Conservation (phyloP, 352 stramenopile species). For the Phytophthora foliorum region DNA sequence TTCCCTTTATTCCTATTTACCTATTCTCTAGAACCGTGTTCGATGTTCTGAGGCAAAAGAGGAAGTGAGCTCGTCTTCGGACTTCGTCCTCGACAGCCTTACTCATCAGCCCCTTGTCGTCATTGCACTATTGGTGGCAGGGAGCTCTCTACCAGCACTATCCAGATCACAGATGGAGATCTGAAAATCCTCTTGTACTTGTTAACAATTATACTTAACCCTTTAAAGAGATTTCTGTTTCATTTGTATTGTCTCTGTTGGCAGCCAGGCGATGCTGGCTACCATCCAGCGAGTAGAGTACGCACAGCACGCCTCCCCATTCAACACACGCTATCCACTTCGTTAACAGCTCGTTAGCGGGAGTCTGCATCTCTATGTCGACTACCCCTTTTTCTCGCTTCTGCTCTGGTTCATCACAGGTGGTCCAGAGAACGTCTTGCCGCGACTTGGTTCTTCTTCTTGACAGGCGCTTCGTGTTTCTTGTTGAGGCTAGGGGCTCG, state of each 20-base stretch:
- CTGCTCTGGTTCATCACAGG: no score
- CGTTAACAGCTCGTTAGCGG: no score
- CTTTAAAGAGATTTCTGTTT: background rate
- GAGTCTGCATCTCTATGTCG: no score
- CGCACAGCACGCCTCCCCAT: background rate
- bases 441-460: no score
- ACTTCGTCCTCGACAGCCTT: conserved; percentile 1
- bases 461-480: no score
- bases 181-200: conserved; percentile 2
- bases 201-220: background rate
- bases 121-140: conserved; percentile 4
- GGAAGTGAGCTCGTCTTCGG: conserved; percentile 12
- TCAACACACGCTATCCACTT: no score
- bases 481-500: no score
- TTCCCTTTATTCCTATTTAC: conserved; percentile 4
- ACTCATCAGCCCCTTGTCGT: background rate
- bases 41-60: conserved; percentile 1
- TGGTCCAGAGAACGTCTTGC: no score
- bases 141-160: conserved; percentile 20
- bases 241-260: no score
- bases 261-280: no score
- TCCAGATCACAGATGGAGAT: conserved; percentile 15
- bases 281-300: background rate
- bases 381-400: no score
- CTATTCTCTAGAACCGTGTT: conserved; percentile 4